Evolutionary conservation across 345 rosid species (phyloP), one percentile per base, ranked within the genome.

Genomic region (Mercurialis annua): DNA sequence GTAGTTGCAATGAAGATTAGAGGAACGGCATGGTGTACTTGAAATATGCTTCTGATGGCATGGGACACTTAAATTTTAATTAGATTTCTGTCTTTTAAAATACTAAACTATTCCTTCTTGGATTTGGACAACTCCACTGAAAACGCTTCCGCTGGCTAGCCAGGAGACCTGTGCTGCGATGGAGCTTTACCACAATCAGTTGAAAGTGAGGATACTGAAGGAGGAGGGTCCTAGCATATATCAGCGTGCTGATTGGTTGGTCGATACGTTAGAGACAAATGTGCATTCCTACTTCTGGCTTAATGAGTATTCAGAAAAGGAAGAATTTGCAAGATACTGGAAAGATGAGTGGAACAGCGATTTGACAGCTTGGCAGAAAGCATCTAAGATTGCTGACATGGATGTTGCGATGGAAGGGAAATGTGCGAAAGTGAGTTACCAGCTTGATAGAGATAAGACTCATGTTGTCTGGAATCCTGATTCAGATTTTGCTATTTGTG

Each of bases 261-360:
- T 89, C 16, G 86, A 91, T 77, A 94, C 86, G 86, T 76, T 94
- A 84, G 95, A 83, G 53, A 94, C 92, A 16, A 86, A 89, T 77
- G 96, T 89, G 65, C 92, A 94, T 82, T 83, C 97, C 34, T 89
- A 91, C 80, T 87, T 91, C 76, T 89, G 99, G 99, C 96, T 91
- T 31, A 98, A 94, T 79, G 96, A 83, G 60, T 91, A 86, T 77
- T 80, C 96, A 0, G 99, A 76, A 65, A 91, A 86, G 73, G 93
- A 87, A 66, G 65, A 82, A 71, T 94, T 87, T 80, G 71, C 89
- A 18, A 80, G 96, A 72, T 94, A 89, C 71, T 78, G 86, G 85
- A 89, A 83, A 80, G 93, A 91, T 52, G 99, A 89, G 76, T 94
- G 98, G 98, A 82, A 65, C 36, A 87, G 87, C 53, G 96, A 96